Conservation (phyloP, 1,284 basidiomycete species). For the Butyriboletus appendiculatus region DNA sequence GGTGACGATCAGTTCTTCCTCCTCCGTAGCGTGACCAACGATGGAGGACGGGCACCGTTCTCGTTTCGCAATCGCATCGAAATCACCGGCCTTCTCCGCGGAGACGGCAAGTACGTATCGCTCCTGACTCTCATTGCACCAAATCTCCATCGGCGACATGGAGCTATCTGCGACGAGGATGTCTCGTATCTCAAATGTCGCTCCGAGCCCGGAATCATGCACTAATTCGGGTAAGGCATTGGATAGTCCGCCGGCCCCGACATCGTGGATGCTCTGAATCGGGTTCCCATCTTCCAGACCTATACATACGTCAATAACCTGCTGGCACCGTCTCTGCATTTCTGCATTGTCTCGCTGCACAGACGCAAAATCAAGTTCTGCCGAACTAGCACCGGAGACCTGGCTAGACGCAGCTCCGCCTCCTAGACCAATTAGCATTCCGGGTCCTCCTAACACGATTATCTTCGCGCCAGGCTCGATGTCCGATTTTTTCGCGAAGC, state of each 20-base stretch:
- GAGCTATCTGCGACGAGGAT: slow-evolving; percentile 89
- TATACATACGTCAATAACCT: slow-evolving; percentile 94
- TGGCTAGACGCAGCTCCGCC: slow-evolving; percentile 96
- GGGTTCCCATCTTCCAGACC: slow-evolving; percentile 71
- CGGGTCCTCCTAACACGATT: slow-evolving; percentile 95
- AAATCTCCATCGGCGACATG: slow-evolving; percentile 99
- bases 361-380: slow-evolving; percentile 95
- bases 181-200: slow-evolving; percentile 93
- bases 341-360: slow-evolving; percentile 99
- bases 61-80: slow-evolving; percentile 80
- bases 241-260: slow-evolving; percentile 95
- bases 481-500: slow-evolving; percentile 75
- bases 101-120: slow-evolving; percentile 93
- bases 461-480: slow-evolving; percentile 84
- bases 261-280: slow-evolving; percentile 97
- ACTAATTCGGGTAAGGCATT: slow-evolving; percentile 98
- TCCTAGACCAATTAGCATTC: slow-evolving; percentile 95
- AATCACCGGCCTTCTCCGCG: slow-evolving; percentile 56
- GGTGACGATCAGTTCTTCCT: slow-evolving; percentile 86
- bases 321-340: slow-evolving; percentile 96
- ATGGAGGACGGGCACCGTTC: slow-evolving; percentile 94
- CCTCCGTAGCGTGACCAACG: slow-evolving; percentile 84
- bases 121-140: slow-evolving; percentile 99
- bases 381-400: slow-evolving; percentile 84
- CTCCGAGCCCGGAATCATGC: slow-evolving; percentile 91